phyloP scores from a whole-genome alignment of 2,329 filamentous ascomycete species.

The Aureobasidium vineae region DNA sequence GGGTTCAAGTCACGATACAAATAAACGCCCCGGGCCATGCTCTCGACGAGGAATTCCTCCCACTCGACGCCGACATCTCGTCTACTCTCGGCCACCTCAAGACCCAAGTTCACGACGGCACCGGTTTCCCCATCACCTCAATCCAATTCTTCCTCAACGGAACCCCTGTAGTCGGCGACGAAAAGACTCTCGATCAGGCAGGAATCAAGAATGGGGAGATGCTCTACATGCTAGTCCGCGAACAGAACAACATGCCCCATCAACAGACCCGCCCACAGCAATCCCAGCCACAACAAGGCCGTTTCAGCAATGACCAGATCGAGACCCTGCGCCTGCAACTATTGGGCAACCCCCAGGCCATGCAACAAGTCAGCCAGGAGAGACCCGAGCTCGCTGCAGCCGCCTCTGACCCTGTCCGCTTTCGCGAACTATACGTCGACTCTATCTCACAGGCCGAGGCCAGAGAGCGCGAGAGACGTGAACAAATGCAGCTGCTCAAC shows the following conservation, averaged over 20 bases:
- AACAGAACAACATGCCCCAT: slow-evolving; percentile 49
- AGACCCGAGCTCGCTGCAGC: slow-evolving; percentile 75
- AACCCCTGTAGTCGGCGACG: slow-evolving; percentile 70
- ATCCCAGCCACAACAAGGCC: slow-evolving; percentile 29
- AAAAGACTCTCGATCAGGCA: slow-evolving; percentile 76
- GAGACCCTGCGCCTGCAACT: slow-evolving; percentile 82
- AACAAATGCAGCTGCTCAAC: slow-evolving; percentile 81
- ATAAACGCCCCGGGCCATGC: slow-evolving; percentile 71
- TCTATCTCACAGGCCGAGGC: slow-evolving; percentile 69
- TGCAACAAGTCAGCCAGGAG: slow-evolving; percentile 67
- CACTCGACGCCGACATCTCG: slow-evolving; percentile 75
- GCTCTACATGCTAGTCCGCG: slow-evolving; percentile 75
- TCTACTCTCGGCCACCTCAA: slow-evolving; percentile 85
- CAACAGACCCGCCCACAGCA: slow-evolving; percentile 38
- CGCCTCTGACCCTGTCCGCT: slow-evolving; percentile 71
- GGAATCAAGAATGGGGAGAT: slow-evolving; percentile 86
- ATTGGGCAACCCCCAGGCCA: slow-evolving; percentile 71
- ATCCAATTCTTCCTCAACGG: slow-evolving; percentile 93
- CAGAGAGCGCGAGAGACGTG: slow-evolving; percentile 72
- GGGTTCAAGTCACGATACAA: slow-evolving; percentile 79
- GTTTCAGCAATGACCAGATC: slow-evolving; percentile 51
- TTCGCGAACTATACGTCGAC: slow-evolving; percentile 68
- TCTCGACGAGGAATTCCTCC: slow-evolving; percentile 70
- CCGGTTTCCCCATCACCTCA: slow-evolving; percentile 65
- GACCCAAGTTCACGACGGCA: slow-evolving; percentile 82